Base-by-base conservation (phyloP, 208 protist genomes). In the Crithidia mellificae region DNA sequence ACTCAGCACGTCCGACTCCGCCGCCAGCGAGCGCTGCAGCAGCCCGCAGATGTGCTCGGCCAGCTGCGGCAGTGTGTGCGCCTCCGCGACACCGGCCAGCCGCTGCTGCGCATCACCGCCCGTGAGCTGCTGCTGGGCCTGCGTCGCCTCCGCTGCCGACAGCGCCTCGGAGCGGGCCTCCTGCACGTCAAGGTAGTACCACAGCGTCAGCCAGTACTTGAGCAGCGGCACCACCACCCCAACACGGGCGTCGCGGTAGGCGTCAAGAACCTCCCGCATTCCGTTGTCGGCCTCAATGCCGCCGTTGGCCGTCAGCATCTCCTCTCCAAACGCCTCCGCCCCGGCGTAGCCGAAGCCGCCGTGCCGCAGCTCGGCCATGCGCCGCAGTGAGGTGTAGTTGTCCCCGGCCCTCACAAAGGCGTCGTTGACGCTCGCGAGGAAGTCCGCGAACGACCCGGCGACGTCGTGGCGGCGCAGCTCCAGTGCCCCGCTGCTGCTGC, bases 331-430 rank as follows among this genome's bases (percentile, higher is more conserved):
- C 0, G 71, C 77, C 63, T 85, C 72, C 17, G 65, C 72, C 1
- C 68, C 74, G 36, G 73, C 25, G 54, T 79, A 77, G 50, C 76
- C 62, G 43, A 76, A 77, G 27, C 78, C 70, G 50, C 70, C 69
- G 12, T 78, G 58, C 54, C 78, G 83, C 50, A 87, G 63, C 69
- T 96, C 90, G 11, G 84, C 70, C 70, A 96, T 83, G 44, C 88
- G 90, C 11, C 87, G 80, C 50, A 93, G 83, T 8, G 83, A 81
- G 12, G 72, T 72, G 41, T 74, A 85, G 59, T 68, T 54, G 29
- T 69, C 63, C 2, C 90, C 67, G 34, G 74, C 67, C 11, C 56
- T 39, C 20, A 83, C 51, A 53, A 92, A 96, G 47, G 74, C 51
- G 25, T 59, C 61, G 69, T 96, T 93, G 25, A 96, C 77, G 29